phyloP scores from a whole-genome alignment of 352 stramenopile genomes.

The Phytophthora palmivora region DNA sequence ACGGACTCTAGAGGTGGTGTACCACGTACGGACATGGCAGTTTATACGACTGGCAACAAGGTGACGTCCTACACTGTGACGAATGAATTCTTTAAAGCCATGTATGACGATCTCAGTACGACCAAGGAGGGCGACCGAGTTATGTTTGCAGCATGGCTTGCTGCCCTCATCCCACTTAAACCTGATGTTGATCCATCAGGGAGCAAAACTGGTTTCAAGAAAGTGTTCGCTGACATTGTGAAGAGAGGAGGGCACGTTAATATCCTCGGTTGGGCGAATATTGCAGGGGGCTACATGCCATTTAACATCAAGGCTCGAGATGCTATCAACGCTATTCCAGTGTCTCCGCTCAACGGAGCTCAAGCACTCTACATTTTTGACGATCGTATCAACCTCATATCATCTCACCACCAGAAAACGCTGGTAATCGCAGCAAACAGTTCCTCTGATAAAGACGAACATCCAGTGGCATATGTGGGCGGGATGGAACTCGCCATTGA shows the following conservation, averaged over 20 bases:
- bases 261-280: constrained; percentile 66
- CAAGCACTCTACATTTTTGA: constrained; percentile 51
- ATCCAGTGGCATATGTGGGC: constrained; percentile 50
- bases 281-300: constrained; percentile 38
- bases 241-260: constrained; percentile 45
- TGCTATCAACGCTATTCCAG: constrained; percentile 46
- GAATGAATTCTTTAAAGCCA: constrained; percentile 48
- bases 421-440: constrained; percentile 36
- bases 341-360: constrained; percentile 19
- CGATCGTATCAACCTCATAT: constrained; percentile 43
- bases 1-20: too few species aligned
- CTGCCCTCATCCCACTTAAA: constrained; percentile 53
- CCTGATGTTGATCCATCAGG: constrained; percentile 32
- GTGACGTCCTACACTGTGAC: constrained; percentile 49
- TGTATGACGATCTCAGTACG: constrained; percentile 47
- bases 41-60: constrained; percentile 46
- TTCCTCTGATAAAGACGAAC: constrained; percentile 3
- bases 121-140: constrained; percentile 34
- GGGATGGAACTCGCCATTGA: constrained; percentile 58
- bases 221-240: constrained; percentile 40
- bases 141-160: constrained; percentile 51
- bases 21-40: constrained; percentile 34
- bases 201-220: constrained; percentile 37
- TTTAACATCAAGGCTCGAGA: constrained; percentile 43
- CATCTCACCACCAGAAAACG: constrained; percentile 63